Conservation (phyloP, 2,329 filamentous ascomycete genomes). For the Fusarium fracticaudum region DNA sequence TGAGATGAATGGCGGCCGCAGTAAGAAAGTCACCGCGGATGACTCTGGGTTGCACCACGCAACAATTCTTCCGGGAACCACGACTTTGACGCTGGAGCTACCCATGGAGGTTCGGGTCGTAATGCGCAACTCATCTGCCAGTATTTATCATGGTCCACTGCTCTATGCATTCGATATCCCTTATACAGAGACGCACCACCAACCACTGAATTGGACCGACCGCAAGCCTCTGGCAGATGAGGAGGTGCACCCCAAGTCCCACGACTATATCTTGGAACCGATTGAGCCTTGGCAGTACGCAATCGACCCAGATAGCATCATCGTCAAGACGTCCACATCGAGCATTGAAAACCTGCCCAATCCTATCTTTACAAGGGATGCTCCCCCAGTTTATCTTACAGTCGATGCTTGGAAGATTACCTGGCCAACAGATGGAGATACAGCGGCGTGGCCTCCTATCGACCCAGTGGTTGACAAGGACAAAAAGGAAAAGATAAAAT, state of each 20-base stretch:
- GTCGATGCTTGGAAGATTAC: not conserved
- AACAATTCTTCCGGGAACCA: not conserved
- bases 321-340: not conserved
- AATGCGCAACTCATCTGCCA: not conserved
- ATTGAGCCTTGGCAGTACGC: not conserved
- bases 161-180: not conserved
- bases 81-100: not conserved
- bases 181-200: not conserved
- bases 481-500: not conserved
- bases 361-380: not conserved
- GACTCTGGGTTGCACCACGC: not conserved
- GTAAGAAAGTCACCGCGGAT: not conserved
- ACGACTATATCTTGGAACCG: not conserved
- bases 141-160: not conserved
- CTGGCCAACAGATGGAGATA: not conserved
- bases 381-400: not conserved
- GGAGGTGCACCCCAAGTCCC: not conserved
- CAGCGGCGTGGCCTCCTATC: not conserved
- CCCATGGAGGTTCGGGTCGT: not conserved
- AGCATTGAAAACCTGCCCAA: not conserved
- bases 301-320: not conserved
- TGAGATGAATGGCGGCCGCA: not conserved
- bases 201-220: not conserved
- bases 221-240: not conserved
- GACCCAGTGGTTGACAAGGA: not conserved